Conservation (phyloP, 2,329 filamentous ascomycete genomes). For the Arthroderma sp. region DNA sequence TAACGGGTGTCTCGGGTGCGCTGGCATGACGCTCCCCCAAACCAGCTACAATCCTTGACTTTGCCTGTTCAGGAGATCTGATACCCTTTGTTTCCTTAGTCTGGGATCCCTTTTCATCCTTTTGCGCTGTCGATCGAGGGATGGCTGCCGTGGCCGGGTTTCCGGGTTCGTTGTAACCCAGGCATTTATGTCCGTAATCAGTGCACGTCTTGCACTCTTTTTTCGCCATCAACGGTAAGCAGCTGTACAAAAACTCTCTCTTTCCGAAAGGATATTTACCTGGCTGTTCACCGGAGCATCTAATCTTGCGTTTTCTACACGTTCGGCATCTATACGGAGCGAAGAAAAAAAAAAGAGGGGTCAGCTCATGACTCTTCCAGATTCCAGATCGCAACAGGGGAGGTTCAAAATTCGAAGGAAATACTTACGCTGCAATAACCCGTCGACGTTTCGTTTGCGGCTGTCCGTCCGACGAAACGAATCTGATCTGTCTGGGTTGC, state of each 20-base stretch:
- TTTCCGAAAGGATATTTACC: constrained; percentile 15
- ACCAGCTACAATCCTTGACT: too few species aligned
- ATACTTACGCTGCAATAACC: constrained; percentile 62
- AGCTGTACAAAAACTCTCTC: too few species aligned
- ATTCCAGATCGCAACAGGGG: not conserved
- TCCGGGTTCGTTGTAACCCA: constrained; percentile 48
- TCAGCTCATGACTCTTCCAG: too few species aligned
- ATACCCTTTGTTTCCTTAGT: too few species aligned
- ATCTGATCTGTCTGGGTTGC: constrained; percentile 46
- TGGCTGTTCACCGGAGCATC: constrained; percentile 61
- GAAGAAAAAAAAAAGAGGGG: too few species aligned
- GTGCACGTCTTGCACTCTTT: constrained; percentile 54
- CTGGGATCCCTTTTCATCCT: constrained; percentile 1
- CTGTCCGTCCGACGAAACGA: constrained; percentile 70
- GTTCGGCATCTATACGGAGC: constrained; percentile 46
- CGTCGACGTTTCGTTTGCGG: constrained; percentile 66
- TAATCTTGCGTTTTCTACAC: constrained; percentile 62
- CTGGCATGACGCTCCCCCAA: too few species aligned
- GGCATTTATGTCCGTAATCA: constrained; percentile 56
- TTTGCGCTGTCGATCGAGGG: constrained; percentile 13
- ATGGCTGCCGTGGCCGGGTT: constrained; percentile 7
- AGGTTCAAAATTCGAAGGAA: not conserved
- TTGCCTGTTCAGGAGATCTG: too few species aligned
- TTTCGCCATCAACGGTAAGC: too few species aligned
- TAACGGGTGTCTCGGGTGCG: too few species aligned